These are phyloP conservation scores for Leptographium flavum DNA, from an alignment of 2,329 filamentous ascomycete genomes.

Conservation along the genomic window DNA sequence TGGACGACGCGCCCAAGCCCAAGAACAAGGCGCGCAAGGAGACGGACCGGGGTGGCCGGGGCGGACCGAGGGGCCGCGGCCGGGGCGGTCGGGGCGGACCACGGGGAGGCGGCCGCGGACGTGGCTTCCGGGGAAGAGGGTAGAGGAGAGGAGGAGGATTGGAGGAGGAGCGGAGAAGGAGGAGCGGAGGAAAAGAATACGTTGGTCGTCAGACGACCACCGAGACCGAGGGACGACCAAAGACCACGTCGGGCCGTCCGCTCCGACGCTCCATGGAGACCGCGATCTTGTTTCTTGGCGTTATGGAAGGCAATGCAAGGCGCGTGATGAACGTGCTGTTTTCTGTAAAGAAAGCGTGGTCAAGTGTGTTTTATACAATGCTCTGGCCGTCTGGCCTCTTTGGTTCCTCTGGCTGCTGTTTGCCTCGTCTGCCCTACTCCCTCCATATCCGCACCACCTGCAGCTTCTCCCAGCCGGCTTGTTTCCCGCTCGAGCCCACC, in stretches of 20 bases:
- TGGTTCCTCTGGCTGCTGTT: neutral
- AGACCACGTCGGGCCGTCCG: too few species aligned
- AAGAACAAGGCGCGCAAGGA: slow-evolving; percentile 99
- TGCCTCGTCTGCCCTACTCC: slow-evolving; percentile 14
- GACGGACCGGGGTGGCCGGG: slow-evolving; percentile 39
- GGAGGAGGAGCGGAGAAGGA: neutral
- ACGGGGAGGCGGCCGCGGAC: slow-evolving; percentile 7
- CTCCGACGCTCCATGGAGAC: too few species aligned
- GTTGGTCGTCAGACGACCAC: too few species aligned
- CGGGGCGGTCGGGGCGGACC: slow-evolving; percentile 13
- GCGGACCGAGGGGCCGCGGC: slow-evolving; percentile 19
- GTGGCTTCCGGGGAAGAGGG: slow-evolving; percentile 8
- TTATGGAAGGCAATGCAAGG: too few species aligned
- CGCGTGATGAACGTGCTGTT: too few species aligned
- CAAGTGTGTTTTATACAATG: too few species aligned
- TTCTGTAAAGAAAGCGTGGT: too few species aligned
- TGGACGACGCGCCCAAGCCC: slow-evolving; percentile 93
- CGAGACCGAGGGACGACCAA: too few species aligned
- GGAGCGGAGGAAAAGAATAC: too few species aligned
- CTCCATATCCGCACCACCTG: slow-evolving; percentile 80
- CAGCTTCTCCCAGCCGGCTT: slow-evolving; percentile 89
- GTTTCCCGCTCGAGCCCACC: slow-evolving; percentile 70
- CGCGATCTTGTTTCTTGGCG: too few species aligned
- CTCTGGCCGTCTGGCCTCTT: neutral
- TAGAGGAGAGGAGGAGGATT: neutral